Conservation (phyloP, 306 rosid species). For the Comarum palustre region DNA sequence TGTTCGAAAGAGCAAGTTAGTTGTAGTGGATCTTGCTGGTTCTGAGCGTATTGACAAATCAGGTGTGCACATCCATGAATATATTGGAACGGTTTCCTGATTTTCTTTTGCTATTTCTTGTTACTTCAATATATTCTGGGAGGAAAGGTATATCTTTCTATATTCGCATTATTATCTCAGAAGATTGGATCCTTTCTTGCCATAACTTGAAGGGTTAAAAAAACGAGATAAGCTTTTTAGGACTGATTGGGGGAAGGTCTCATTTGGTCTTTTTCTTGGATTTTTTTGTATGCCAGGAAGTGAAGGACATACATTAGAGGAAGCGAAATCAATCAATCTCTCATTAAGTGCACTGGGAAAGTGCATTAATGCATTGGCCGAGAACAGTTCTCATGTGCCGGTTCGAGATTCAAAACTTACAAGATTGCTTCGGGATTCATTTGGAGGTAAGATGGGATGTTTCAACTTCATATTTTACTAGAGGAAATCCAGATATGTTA, state of each 20-base stretch:
- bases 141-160: not conserved
- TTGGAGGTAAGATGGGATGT: conserved; percentile 64
- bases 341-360: conserved; percentile 96
- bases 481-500: not conserved
- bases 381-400: conserved; percentile 90
- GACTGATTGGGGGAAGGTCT: not conserved
- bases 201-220: not conserved
- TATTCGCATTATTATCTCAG: not conserved
- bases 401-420: conserved; percentile 99
- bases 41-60: conserved; percentile 97
- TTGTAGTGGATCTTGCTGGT: conserved; percentile 98
- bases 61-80: conserved; percentile 46
- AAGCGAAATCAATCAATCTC: conserved; percentile 94
- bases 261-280: conserved; percentile 19
- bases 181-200: not conserved
- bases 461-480: conserved; percentile 2
- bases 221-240: not conserved
- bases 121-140: conserved; percentile 3
- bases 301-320: conserved; percentile 97
- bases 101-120: conserved; percentile 16
- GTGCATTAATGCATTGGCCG: conserved; percentile 92
- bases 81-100: not conserved
- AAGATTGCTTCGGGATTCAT: conserved; percentile 86
- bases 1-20: conserved; percentile 82
- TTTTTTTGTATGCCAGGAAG: conserved; percentile 63